phyloP scores from a whole-genome alignment of 495 filamentous ascomycete species.

The Xylaria longipes region DNA sequence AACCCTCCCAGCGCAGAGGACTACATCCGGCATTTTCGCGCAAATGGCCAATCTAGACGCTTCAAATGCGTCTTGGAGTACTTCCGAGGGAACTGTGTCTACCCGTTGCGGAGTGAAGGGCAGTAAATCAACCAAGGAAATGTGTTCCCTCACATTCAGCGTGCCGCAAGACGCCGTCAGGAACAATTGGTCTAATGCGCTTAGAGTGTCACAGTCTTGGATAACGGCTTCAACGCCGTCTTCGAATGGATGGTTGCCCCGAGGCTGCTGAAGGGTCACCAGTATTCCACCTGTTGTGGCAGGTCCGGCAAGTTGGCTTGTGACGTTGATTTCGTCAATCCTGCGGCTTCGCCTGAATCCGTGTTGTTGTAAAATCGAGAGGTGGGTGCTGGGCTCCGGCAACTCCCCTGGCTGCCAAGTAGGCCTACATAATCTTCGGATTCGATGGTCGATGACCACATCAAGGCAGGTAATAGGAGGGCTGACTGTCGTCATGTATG shows the following conservation, averaged over 20 bases:
- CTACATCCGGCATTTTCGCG: constrained; percentile 4
- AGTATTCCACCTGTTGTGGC: constrained; percentile 12
- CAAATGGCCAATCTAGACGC: constrained; percentile 2
- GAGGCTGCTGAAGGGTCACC: background rate
- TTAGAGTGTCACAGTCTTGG: constrained; percentile 4
- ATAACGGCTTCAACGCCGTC: background rate
- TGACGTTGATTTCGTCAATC: background rate
- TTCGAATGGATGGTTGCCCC: background rate
- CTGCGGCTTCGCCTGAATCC: background rate
- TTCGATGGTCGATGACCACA: constrained; percentile 10
- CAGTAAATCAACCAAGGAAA: constrained; percentile 11
- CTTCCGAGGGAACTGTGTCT: background rate
- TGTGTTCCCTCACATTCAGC: background rate
- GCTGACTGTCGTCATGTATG: background rate
- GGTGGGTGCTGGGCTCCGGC: background rate
- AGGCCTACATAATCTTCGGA: background rate
- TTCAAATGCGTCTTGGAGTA: constrained; percentile 1
- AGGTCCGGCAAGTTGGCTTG: constrained; percentile 8
- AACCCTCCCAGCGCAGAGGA: constrained; percentile 8
- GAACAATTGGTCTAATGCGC: constrained; percentile 1
- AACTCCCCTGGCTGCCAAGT: background rate
- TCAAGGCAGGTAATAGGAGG: background rate
- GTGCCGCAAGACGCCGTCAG: constrained; percentile 1
- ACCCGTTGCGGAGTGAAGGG: background rate
- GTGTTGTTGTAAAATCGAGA: constrained; percentile 10